Percentiles rank a stretch among this genome's conserved stretches.
phyloP scores from a whole-genome alignment of 2,329 filamentous ascomycete genomes.

The Fusarium poae region DNA sequence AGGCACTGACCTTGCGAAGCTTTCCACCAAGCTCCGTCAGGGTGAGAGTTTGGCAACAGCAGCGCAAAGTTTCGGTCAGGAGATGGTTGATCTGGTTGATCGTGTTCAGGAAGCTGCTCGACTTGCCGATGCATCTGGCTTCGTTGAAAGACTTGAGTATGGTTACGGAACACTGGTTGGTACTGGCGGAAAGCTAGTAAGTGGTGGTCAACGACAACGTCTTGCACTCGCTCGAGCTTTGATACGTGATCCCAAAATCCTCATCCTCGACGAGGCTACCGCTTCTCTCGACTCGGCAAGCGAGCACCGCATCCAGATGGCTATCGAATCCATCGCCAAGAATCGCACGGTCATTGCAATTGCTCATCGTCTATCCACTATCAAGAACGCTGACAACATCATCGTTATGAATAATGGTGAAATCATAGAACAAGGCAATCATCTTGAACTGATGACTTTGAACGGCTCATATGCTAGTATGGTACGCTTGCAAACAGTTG shows the following conservation, averaged over 20 bases:
- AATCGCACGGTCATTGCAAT: slow-evolving; percentile 75
- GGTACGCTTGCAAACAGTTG: slow-evolving; percentile 60
- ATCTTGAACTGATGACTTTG: slow-evolving; percentile 68
- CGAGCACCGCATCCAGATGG: slow-evolving; percentile 66
- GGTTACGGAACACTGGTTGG: slow-evolving; percentile 68
- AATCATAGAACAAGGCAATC: slow-evolving; percentile 73
- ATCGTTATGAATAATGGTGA: slow-evolving; percentile 72
- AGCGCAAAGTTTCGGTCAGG: slow-evolving; percentile 58
- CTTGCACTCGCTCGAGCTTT: slow-evolving; percentile 70
- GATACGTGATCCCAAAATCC: slow-evolving; percentile 67
- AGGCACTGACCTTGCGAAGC: slow-evolving; percentile 61
- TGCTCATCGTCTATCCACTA: slow-evolving; percentile 72
- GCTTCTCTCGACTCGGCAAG: slow-evolving; percentile 70
- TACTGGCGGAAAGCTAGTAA: slow-evolving; percentile 65
- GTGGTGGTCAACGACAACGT: slow-evolving; percentile 71
- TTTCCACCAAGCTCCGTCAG: slow-evolving; percentile 65
- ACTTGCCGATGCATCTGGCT: slow-evolving; percentile 70
- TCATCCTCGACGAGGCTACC: slow-evolving; percentile 73
- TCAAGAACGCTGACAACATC: slow-evolving; percentile 75
- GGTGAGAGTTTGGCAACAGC: slow-evolving; percentile 63
- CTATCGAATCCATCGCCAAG: slow-evolving; percentile 60
- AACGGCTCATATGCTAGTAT: slow-evolving; percentile 66
- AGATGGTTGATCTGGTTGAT: slow-evolving; percentile 64
- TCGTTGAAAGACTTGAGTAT: slow-evolving; percentile 66
- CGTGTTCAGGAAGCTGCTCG: slow-evolving; percentile 65